Conservation (phyloP, 352 stramenopile genomes). For the Pythium plurisporium region DNA sequence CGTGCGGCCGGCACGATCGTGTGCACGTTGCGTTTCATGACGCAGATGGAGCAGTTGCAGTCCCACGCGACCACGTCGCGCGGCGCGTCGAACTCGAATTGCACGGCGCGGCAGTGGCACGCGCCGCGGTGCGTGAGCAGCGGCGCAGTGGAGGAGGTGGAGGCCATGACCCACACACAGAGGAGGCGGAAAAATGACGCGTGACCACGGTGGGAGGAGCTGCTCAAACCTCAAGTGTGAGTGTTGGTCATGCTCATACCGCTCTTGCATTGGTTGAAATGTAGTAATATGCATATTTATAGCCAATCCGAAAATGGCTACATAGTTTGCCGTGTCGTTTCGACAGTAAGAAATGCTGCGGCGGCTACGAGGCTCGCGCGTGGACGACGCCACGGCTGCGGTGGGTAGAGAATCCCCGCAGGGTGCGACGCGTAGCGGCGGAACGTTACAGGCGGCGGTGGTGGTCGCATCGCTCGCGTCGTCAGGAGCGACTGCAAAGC, state of each 20-base stretch:
- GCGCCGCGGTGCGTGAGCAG: constrained; percentile 39
- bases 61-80: constrained; percentile 50
- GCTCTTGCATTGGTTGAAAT: constrained; percentile 5
- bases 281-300: background rate
- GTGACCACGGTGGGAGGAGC: background rate
- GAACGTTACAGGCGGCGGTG: no score
- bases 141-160: background rate
- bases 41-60: constrained; percentile 86
- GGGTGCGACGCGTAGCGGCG: no score
- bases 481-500: background rate
- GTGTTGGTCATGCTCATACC: constrained; percentile 4
- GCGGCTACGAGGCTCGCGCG: background rate
- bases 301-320: constrained; percentile 5
- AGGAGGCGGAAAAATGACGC: no score
- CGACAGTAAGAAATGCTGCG: constrained; percentile 5
- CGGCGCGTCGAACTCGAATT: constrained; percentile 65
- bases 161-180: no score
- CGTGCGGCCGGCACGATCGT: constrained; percentile 49
- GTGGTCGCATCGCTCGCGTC: background rate
- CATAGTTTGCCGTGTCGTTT: background rate
- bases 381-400: no score
- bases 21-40: constrained; percentile 77
- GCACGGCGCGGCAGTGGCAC: constrained; percentile 70
- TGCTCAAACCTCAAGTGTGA: background rate
- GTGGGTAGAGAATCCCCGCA: no score